phyloP scores from a whole-genome alignment of 2,329 filamentous ascomycete species.

The Verticillium nonalfalfae region DNA sequence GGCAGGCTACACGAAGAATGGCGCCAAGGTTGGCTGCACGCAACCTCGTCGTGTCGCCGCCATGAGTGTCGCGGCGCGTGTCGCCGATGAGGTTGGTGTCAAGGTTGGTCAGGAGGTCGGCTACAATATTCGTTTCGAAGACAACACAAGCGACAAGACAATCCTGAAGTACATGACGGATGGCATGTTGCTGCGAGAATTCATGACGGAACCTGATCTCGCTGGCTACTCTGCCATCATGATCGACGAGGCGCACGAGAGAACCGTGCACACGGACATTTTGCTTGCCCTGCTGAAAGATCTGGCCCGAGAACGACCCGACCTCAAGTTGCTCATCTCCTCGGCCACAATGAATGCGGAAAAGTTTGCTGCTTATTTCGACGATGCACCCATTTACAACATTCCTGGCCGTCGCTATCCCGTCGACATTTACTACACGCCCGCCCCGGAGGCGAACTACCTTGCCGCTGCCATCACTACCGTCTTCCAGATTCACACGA shows the following conservation, averaged over 20 bases:
- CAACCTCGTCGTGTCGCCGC: constrained; percentile 93
- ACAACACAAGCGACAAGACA: constrained; percentile 85
- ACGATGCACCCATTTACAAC: constrained; percentile 89
- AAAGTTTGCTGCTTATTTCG: constrained; percentile 88
- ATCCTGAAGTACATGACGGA: constrained; percentile 96
- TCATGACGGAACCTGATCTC: constrained; percentile 82
- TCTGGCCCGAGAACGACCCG: constrained; percentile 72
- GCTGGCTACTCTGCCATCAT: constrained; percentile 81
- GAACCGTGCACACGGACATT: constrained; percentile 87
- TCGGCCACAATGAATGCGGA: constrained; percentile 92
- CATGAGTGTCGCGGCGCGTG: constrained; percentile 95
- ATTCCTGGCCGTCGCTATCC: constrained; percentile 85
- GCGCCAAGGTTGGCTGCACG: constrained; percentile 84
- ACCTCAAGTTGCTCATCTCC: constrained; percentile 85
- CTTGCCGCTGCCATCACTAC: constrained; percentile 87
- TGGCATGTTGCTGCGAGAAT: constrained; percentile 85
- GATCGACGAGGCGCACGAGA: constrained; percentile 96
- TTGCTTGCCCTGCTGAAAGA: constrained; percentile 85
- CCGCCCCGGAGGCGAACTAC: constrained; percentile 90
- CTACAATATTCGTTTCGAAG: constrained; percentile 92
- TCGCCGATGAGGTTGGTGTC: constrained; percentile 87
- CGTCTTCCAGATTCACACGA: constrained; percentile 90
- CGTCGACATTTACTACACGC: constrained; percentile 87
- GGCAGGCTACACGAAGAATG: constrained; percentile 78
- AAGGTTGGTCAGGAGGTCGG: constrained; percentile 90